Conservation (phyloP, 768 basidiomycete species). For the Russula earlei region DNA sequence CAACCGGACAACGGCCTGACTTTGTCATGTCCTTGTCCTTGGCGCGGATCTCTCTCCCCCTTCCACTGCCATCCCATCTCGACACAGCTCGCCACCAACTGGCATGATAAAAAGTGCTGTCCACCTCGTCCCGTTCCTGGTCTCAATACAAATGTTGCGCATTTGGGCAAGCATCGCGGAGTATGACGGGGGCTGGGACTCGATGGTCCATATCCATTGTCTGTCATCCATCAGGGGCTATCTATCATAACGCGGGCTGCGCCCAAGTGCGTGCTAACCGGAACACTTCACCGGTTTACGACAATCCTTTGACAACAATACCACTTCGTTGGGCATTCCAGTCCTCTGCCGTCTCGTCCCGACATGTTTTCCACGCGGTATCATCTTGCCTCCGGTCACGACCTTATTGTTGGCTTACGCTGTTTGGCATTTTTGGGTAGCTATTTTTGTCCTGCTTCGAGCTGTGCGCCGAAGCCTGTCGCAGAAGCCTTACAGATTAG, state of each 20-base stretch:
- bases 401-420: too few species aligned
- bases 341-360: too few species aligned
- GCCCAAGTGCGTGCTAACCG: too few species aligned
- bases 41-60: not conserved
- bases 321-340: too few species aligned
- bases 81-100: not conserved
- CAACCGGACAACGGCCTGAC: not conserved
- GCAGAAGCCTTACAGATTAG: not conserved
- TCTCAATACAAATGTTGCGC: not conserved
- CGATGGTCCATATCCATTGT: not conserved
- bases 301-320: not conserved
- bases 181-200: not conserved
- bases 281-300: not conserved
- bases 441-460: too few species aligned
- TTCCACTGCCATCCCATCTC: not conserved
- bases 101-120: not conserved
- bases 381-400: too few species aligned
- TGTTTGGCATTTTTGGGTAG: not conserved
- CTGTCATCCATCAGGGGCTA: not conserved
- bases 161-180: not conserved
- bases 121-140: not conserved
- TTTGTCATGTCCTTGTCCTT: not conserved
- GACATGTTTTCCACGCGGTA: too few species aligned
- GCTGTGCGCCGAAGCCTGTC: not conserved
- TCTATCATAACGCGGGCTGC: too few species aligned